phyloP scores from a whole-genome alignment of 1,139 yeast genomes.

The Pneumocystis murina region DNA sequence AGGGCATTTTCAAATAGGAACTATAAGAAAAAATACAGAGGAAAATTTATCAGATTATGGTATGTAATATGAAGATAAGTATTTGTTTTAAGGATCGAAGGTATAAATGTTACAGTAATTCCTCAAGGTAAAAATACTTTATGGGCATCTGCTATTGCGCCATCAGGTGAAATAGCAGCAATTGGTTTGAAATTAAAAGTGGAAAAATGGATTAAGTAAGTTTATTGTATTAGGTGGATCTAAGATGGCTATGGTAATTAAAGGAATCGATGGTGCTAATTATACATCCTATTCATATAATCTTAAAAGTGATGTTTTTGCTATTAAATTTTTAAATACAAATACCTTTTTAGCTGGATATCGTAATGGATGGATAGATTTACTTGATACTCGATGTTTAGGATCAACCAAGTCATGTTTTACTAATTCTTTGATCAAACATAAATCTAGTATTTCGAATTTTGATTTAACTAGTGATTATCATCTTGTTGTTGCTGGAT shows the following conservation, averaged over 20 bases:
- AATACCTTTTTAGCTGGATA: slow-evolving; percentile 5
- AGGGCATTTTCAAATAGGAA: not conserved
- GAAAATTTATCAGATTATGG: not conserved
- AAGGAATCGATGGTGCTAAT: not conserved
- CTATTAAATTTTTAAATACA: slow-evolving; percentile 6
- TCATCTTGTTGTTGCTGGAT: slow-evolving; percentile 5
- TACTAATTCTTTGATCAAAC: not conserved
- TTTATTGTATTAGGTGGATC: not conserved
- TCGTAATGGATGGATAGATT: slow-evolving; percentile 6
- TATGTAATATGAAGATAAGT: not conserved
- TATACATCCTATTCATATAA: not conserved
- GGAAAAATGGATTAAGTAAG: not conserved
- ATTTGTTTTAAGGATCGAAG: not conserved
- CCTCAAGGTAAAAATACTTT: not conserved
- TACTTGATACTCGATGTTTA: slow-evolving; percentile 3
- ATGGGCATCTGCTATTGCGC: slow-evolving; percentile 1
- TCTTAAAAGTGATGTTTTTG: slow-evolving; percentile 9
- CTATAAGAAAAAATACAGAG: not conserved
- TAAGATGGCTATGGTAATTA: not conserved
- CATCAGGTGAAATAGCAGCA: not conserved
- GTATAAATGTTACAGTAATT: not conserved
- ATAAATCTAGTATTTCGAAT: slow-evolving; percentile 1
- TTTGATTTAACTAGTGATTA: not conserved
- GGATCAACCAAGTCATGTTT: too few species aligned
- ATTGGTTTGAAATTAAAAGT: not conserved